phyloP scores from a whole-genome alignment of 495 filamentous ascomycete species.

The Corynascus novoguineensis region DNA sequence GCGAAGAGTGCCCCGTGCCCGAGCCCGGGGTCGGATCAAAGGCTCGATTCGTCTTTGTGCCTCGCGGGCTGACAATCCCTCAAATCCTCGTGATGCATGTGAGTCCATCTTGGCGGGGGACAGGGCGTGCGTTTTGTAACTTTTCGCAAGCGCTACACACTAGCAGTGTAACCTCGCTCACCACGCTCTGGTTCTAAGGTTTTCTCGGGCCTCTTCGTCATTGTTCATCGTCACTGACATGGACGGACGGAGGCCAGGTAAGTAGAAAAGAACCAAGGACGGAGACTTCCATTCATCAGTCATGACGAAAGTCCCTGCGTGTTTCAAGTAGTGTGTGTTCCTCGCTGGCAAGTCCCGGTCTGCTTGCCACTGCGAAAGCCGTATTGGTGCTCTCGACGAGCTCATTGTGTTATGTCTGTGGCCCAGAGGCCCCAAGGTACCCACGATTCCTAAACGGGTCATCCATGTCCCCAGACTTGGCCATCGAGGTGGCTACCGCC shows the following conservation, averaged over 20 bases:
- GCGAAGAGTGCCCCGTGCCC: slow-evolving; percentile 11
- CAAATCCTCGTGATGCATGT: slow-evolving; percentile 13
- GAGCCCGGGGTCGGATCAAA: slow-evolving; percentile 24
- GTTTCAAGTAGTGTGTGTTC: slow-evolving; percentile 1
- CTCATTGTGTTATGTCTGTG: slow-evolving; percentile 2
- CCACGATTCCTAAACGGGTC: slow-evolving; percentile 13
- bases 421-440: slow-evolving; percentile 1
- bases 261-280: background rate
- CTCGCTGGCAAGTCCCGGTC: background rate
- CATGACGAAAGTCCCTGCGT: background rate
- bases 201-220: background rate
- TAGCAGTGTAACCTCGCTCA: no score
- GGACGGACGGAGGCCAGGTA: no score
- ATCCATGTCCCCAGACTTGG: slow-evolving; percentile 11
- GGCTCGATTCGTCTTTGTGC: slow-evolving; percentile 17
- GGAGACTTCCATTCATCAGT: background rate
- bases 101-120: slow-evolving; percentile 1
- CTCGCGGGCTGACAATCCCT: background rate
- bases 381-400: background rate
- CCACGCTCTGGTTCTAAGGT: no score
- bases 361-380: background rate
- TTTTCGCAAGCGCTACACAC: no score
- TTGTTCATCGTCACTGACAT: background rate
- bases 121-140: no score
- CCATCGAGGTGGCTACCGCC: background rate